A percentile compares a stretch with the other conserved stretches of the same genome.
These are phyloP conservation scores for Uromyces viciae-fabae DNA, from an alignment of 1,284 basidiomycete genomes.

Conservation along the genomic window DNA sequence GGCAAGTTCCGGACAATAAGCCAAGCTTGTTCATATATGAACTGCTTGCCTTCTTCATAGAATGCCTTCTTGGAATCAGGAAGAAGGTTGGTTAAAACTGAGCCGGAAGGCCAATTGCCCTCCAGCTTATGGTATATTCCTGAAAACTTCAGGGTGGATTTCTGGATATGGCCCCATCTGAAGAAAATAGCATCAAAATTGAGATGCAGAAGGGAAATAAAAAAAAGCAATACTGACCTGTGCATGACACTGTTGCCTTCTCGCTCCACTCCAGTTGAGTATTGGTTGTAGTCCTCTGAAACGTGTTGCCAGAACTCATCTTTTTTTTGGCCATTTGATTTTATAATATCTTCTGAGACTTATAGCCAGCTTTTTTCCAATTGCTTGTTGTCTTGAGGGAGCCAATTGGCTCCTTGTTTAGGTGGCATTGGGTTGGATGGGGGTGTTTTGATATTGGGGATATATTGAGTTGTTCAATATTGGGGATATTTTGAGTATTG, in stretches of 20 bases:
- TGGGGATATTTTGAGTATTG: no score
- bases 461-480: no score
- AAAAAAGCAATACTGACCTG: not conserved
- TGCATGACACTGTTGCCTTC: not conserved
- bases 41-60: not conserved
- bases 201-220: no score
- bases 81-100: not conserved
- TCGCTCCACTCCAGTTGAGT: not conserved
- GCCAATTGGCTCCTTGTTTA: no score
- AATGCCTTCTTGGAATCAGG: not conserved
- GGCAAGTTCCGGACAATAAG: not conserved
- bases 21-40: not conserved
- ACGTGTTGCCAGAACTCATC: not conserved
- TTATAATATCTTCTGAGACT: no score
- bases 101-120: not conserved
- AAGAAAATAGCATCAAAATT: no score
- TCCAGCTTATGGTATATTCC: not conserved
- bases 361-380: no score
- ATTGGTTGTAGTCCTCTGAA: not conserved
- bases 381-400: no score
- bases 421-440: no score
- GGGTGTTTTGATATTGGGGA: no score
- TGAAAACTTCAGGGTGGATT: no score
- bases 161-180: no score
- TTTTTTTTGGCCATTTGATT: not conserved